Conservation (phyloP, 1,284 basidiomycete species). For the Mixia osmundae region DNA sequence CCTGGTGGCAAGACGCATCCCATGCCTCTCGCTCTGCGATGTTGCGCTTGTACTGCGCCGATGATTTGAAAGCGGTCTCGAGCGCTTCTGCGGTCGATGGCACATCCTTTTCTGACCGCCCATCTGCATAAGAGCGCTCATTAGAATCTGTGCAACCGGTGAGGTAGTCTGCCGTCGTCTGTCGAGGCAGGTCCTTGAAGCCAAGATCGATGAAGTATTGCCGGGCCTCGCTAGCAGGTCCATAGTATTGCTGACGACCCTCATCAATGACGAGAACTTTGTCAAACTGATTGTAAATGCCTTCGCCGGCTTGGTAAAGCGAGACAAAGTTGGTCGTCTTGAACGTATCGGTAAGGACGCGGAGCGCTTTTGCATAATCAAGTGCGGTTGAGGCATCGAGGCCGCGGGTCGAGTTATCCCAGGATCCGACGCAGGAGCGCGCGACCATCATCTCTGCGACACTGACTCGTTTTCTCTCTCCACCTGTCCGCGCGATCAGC, state of each 20-base stretch:
- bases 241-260: slow-evolving; percentile 66
- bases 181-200: slow-evolving; percentile 30
- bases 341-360: slow-evolving; percentile 31
- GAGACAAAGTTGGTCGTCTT: slow-evolving; percentile 21
- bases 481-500: slow-evolving; percentile 11
- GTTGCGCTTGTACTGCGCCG: slow-evolving; percentile 31
- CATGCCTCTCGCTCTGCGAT: slow-evolving; percentile 35
- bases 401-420: slow-evolving; percentile 50
- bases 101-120: slow-evolving; percentile 36
- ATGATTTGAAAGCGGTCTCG: slow-evolving; percentile 40
- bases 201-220: slow-evolving; percentile 40
- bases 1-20: slow-evolving; percentile 36
- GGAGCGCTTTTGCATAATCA: slow-evolving; percentile 33
- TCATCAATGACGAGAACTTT: slow-evolving; percentile 53
- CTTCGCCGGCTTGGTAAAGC: slow-evolving; percentile 38
- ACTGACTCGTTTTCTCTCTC: slow-evolving; percentile 35
- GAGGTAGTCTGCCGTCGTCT: slow-evolving; percentile 57
- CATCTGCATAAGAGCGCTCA: slow-evolving; percentile 58
- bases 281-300: slow-evolving; percentile 42
- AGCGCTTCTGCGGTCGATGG: slow-evolving; percentile 49
- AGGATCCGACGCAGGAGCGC: slow-evolving; percentile 23
- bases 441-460: slow-evolving; percentile 34
- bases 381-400: slow-evolving; percentile 33
- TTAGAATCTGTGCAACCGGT: slow-evolving; percentile 42
- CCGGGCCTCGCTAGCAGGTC: slow-evolving; percentile 47